Base-by-base conservation (phyloP, 225 moss, liverwort and hornwort genomes). In the Polytrichum formosum region DNA sequence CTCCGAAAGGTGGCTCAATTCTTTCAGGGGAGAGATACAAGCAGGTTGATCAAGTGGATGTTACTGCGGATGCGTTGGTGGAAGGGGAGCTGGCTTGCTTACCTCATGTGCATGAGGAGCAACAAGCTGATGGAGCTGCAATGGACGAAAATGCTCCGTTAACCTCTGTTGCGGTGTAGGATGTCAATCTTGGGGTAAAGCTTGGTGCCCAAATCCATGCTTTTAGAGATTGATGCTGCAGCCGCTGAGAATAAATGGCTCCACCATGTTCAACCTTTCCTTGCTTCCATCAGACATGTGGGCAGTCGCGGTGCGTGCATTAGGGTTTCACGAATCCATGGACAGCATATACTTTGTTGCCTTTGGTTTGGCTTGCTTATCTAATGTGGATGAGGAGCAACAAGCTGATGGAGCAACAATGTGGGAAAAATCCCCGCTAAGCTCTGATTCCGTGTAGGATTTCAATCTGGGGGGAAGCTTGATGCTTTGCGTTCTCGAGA, bases 241-340 rank as follows among this genome's bases (percentile, higher is more conserved):
- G 68, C 70, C 94, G 28, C n/a, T 87, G 33, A 84, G 88, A 88
- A 85, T 92, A 77, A 88, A 76, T 69, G 98, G 98, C 72, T 86
- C 98, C 64, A 84, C 98, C 22, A 88, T 94, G 92, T 23, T 98
- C 61, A 98, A 98, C 77, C 82, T 98, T 64, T 98, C 98, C 18
- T 59, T 98, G 64, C 61, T 94, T 70, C 92, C 92, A 7, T 98
- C 98, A 33, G 94, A 98, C 70, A 91, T 98, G 94, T 98, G 90
- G 84, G 94, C 92, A 23, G 89, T 98, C 23, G 92, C 82, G 29
- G 82, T 98, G n/a, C 92, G 92, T 2, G 79, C 84, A 20, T 6
- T 94, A 53, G 74, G 90, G 30, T 94, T 88, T 53, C 91, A 90
- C 28, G 89, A 98, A 56, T 33, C 68, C 19, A 86, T 89, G 18